phyloP scores from a whole-genome alignment of 2,329 filamentous ascomycete genomes.

The Fusarium sterilihyphosum region DNA sequence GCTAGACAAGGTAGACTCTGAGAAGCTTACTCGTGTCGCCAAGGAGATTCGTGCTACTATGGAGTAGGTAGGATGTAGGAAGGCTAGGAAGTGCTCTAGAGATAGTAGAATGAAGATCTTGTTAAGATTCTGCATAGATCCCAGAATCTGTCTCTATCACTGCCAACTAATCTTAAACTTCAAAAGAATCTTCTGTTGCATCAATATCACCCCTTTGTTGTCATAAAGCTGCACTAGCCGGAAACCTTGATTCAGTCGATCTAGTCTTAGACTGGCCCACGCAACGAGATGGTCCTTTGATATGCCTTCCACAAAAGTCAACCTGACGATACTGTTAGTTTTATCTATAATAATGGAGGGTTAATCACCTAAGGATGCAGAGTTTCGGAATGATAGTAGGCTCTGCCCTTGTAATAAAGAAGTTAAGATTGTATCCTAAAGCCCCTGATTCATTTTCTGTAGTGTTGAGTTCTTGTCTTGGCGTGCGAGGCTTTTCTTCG shows the following conservation, averaged over 20 bases:
- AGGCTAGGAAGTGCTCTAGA: background rate
- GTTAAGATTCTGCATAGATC: rapidly evolving
- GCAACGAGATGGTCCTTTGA: no score
- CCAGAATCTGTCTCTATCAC: rapidly evolving
- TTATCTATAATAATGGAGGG: rapidly evolving
- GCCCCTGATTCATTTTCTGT: background rate
- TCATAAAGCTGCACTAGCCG: background rate
- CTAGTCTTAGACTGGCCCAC: background rate
- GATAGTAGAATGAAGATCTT: background rate
- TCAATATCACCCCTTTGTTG: rapidly evolving
- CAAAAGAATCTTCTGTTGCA: rapidly evolving
- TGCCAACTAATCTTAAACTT: rapidly evolving
- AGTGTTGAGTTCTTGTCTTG: background rate
- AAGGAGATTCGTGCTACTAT: background rate
- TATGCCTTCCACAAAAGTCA: background rate
- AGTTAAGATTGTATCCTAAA: background rate
- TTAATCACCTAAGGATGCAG: background rate
- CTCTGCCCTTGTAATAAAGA: background rate
- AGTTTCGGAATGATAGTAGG: background rate
- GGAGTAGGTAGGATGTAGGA: background rate
- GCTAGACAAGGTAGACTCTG: background rate
- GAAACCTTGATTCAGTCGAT: background rate
- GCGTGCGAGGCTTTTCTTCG: rapidly evolving
- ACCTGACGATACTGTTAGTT: background rate
- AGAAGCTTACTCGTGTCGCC: background rate